Conservation (phyloP, 805 yeast species). For the Zygoascus ofunaensis region DNA sequence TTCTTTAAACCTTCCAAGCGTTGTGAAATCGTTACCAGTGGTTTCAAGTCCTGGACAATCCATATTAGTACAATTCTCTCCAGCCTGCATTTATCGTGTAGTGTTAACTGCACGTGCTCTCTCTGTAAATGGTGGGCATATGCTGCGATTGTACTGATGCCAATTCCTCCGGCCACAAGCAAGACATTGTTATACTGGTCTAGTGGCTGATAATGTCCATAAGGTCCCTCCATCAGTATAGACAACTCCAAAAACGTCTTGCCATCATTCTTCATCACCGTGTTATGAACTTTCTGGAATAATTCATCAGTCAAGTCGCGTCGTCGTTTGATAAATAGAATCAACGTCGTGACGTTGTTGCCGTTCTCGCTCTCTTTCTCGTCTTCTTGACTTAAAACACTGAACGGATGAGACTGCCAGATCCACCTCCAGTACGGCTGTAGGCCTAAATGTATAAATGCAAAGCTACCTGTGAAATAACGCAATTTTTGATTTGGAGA, state of each 20-base stretch:
- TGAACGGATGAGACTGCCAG: constrained; percentile 73
- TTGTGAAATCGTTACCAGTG: background rate
- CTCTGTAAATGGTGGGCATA: constrained; percentile 23
- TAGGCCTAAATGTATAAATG: constrained; percentile 46
- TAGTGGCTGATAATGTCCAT: constrained; percentile 47
- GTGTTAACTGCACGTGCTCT: background rate
- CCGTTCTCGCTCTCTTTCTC: constrained; percentile 8
- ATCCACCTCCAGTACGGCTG: constrained; percentile 26
- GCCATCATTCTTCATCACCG: background rate
- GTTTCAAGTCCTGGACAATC: background rate
- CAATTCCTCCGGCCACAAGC: constrained; percentile 67
- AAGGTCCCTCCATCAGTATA: constrained; percentile 56
- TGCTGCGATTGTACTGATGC: constrained; percentile 54
- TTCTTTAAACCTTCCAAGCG: background rate
- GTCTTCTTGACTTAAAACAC: constrained; percentile 24
- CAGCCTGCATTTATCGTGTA: background rate
- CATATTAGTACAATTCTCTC: background rate
- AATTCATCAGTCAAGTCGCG: constrained; percentile 15
- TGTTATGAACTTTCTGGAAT: constrained; percentile 2
- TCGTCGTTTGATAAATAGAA: constrained; percentile 11
- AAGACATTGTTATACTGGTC: constrained; percentile 46
- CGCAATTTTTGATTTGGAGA: constrained; percentile 15
- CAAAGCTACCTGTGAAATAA: constrained; percentile 40
- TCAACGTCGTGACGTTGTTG: constrained; percentile 3
- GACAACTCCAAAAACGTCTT: constrained; percentile 7